phyloP scores from a whole-genome alignment of 805 yeast genomes.

The Metschnikowia hibisci region DNA sequence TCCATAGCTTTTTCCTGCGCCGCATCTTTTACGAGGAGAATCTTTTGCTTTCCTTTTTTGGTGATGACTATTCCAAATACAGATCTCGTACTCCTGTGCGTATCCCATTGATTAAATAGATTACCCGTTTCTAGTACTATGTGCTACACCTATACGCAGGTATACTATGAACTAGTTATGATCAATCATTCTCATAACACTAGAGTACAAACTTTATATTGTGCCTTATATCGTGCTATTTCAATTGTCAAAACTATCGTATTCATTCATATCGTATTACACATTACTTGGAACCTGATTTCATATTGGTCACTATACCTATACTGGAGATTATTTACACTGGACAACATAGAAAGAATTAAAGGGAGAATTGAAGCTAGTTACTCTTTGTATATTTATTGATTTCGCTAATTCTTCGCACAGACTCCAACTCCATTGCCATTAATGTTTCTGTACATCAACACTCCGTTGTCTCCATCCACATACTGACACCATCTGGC shows the following conservation, averaged over 20 bases:
- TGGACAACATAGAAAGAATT: too few species aligned
- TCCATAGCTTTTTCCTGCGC: constrained; percentile 64
- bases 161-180: too few species aligned
- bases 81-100: constrained; percentile 46
- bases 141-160: background rate
- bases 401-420: constrained; percentile 10
- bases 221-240: too few species aligned
- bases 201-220: too few species aligned
- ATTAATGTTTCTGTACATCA: constrained; percentile 62
- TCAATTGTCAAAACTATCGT: too few species aligned
- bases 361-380: background rate
- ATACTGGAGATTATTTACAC: too few species aligned
- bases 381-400: background rate
- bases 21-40: constrained; percentile 74
- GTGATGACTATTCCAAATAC: constrained; percentile 57
- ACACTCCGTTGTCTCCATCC: constrained; percentile 59
- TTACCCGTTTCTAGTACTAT: background rate
- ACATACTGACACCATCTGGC: constrained; percentile 69
- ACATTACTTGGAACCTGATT: too few species aligned
- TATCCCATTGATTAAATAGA: constrained; percentile 52
- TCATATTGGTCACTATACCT: too few species aligned
- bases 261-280: too few species aligned
- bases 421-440: constrained; percentile 24
- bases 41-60: constrained; percentile 64
- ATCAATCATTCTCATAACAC: too few species aligned